phyloP scores from a whole-genome alignment of 2,329 filamentous ascomycete species.

The Cryphonectria carpinicola region DNA sequence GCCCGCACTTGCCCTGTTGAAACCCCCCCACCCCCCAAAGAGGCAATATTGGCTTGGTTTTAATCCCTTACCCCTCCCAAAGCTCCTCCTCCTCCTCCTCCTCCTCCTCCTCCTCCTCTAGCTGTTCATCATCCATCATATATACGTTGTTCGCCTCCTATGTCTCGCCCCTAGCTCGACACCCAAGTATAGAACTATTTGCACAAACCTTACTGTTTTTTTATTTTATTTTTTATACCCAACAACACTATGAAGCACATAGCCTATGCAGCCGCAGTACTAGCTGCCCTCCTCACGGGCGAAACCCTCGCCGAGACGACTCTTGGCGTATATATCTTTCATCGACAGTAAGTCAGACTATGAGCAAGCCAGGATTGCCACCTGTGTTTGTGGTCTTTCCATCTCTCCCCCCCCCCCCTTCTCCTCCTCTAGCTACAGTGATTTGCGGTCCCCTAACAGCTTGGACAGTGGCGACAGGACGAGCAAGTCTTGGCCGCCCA shows the following conservation, averaged over 20 bases:
- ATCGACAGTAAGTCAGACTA: slow-evolving; percentile 64
- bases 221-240: neutral
- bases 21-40: neutral
- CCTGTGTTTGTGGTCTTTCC: neutral
- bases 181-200: neutral
- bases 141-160: neutral
- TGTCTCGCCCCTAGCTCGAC: neutral
- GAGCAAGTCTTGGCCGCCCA: slow-evolving; percentile 72
- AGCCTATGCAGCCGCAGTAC: slow-evolving; percentile 39
- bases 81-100: no score
- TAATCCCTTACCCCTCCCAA: neutral
- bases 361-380: neutral
- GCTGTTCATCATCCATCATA: neutral
- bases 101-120: neutral
- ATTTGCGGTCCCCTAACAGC: neutral
- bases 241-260: slow-evolving; percentile 38
- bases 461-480: slow-evolving; percentile 73
- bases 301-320: slow-evolving; percentile 62
- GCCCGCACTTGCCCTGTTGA: neutral
- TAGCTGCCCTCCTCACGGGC: slow-evolving; percentile 43
- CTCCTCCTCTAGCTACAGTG: neutral
- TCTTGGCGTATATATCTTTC: slow-evolving; percentile 83
- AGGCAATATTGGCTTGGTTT: neutral
- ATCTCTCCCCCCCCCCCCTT: neutral
- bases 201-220: neutral